Base-by-base conservation (phyloP, 164 flowering plant species). In the Warburgia ugandensis region DNA sequence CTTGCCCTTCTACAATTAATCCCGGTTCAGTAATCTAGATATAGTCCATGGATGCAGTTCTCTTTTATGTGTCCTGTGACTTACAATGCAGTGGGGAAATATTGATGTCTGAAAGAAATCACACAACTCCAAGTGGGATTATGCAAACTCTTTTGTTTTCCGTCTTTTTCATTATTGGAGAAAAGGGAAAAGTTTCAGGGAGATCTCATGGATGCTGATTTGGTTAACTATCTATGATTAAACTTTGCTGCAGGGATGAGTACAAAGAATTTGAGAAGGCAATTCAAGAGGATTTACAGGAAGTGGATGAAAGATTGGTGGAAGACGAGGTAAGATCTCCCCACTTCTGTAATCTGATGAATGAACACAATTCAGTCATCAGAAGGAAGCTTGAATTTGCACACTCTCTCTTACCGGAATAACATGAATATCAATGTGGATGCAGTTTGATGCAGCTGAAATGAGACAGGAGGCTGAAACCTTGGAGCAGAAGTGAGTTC, bases 361-460 rank as follows among this genome's bases (percentile, higher is more conserved):
- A 14, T 30, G 1, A 16, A 16, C 5, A 3, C 17, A n/a, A 29
- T 29, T 9, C 16, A 16, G 16, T 45, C 6, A 1, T 45, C 31
- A 42, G 5, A 9, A 42, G 20, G 20, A 4, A 20, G 20, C 1
- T 3, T 16, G 17, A 13, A 16, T 16, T 11, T 42, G 22, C 10
- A 23, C 22, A 9, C n/a, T n/a, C 22, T 4, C 45, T 42, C 13
- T 6, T 9, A 20, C 22, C 20, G 3, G 26, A 48, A 28, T 48
- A 25, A 16, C 30, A 8, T 13, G 19, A 28, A 25, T 27, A 28
- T 36, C 52, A 33, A 11, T 48, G n/a, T 48, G 56, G n/a, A n/a
- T n/a, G 59, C 77, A 91, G 94, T 50, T 81, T 64, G 98, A 85
- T 75, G 95, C 96, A n/a, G 96, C 98, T 42, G 96, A 87, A 48